Conservation (phyloP, 176 grass and related monocot genomes). For the Paspalum vaginatum region DNA sequence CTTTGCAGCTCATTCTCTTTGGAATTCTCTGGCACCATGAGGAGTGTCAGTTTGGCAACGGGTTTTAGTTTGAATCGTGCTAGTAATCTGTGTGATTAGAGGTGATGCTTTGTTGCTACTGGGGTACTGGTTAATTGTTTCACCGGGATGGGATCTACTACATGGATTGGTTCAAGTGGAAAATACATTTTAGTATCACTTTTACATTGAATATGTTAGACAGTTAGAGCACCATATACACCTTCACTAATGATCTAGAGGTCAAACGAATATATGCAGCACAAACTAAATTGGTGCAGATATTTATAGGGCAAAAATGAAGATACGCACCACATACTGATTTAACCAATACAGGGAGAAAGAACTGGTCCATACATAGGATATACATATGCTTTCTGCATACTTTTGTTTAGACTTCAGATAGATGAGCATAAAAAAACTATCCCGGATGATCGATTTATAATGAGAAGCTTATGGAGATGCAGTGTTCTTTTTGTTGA, state of each 20-base stretch:
- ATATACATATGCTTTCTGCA: not conserved
- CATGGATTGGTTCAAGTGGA: not conserved
- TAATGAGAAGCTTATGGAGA: not conserved
- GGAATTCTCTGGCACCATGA: not conserved
- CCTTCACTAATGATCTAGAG: not conserved
- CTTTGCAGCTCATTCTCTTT: not conserved
- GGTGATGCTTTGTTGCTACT: not conserved
- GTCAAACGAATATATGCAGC: slow-evolving; percentile 1
- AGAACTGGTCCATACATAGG: not conserved
- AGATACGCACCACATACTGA: not conserved
- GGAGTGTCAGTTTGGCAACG: not conserved
- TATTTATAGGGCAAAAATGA: not conserved
- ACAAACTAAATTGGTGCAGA: not conserved
- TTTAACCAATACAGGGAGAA: not conserved
- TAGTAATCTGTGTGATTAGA: not conserved
- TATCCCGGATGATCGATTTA: not conserved
- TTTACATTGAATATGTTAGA: not conserved
- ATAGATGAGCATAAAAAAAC: not conserved
- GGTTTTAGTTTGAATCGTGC: not conserved
- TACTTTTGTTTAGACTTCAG: not conserved
- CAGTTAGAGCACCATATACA: not conserved
- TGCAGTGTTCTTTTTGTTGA: not conserved
- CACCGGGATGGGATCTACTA: too few relatives aligned
- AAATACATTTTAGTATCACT: not conserved
- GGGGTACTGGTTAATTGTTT: too few relatives aligned